phyloP scores from a whole-genome alignment of 2,329 filamentous ascomycete genomes.

The Aspergillus thermomutatus region DNA sequence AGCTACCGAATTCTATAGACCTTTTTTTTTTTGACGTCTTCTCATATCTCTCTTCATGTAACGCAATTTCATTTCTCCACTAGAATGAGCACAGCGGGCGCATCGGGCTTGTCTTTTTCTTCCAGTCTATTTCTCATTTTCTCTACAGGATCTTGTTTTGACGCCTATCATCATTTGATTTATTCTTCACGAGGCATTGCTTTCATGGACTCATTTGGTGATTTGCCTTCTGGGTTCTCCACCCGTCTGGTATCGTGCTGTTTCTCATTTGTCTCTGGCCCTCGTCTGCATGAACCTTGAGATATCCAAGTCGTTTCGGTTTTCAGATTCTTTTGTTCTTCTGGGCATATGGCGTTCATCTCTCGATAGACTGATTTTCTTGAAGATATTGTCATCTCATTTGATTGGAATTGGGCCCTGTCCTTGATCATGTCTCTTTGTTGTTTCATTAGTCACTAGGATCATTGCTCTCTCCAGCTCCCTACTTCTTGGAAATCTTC shows the following conservation, averaged over 20 bases:
- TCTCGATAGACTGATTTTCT: neutral
- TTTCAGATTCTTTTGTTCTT: slow-evolving; percentile 6
- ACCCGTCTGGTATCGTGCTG: neutral
- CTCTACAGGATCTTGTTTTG: neutral
- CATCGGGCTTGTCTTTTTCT: neutral
- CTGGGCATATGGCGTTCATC: neutral
- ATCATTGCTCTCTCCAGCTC: neutral
- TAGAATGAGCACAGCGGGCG: neutral
- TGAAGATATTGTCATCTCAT: neutral
- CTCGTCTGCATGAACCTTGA: slow-evolving; percentile 13
- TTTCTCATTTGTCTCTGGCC: neutral
- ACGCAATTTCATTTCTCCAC: neutral
- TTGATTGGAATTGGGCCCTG: neutral
- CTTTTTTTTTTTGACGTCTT: neutral
- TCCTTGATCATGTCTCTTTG: neutral
- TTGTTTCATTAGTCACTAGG: neutral
- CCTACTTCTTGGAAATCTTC: neutral
- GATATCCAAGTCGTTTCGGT: slow-evolving; percentile 18
- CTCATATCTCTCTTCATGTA: neutral
- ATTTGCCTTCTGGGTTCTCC: neutral
- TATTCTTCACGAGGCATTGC: neutral
- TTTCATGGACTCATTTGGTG: neutral
- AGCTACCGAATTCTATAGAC: slow-evolving; percentile 31
- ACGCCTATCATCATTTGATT: neutral
- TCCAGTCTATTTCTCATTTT: neutral